A percentile compares a stretch with the other conserved stretches of the same genome.
phyloP scores from a whole-genome alignment of 768 basidiomycete species.

The Tulasnella calospora region DNA sequence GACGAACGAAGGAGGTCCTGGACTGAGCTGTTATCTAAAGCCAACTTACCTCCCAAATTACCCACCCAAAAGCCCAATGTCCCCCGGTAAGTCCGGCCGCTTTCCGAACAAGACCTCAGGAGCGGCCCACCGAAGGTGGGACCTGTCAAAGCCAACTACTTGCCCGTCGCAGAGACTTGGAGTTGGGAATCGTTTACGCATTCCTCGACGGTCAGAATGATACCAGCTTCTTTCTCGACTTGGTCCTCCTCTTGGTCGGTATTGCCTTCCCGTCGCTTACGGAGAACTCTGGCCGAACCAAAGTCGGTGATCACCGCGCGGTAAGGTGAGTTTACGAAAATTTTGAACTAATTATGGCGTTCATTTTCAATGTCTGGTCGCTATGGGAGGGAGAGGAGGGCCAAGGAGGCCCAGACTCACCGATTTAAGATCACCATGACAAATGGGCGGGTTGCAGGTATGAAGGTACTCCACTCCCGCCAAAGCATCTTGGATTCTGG shows the following conservation, averaged over 20 bases:
- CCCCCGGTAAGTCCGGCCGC: background rate
- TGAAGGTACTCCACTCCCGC: background rate
- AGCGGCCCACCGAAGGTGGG: background rate
- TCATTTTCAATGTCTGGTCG: background rate
- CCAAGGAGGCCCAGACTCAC: background rate
- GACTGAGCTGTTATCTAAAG: background rate
- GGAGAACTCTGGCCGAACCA: background rate
- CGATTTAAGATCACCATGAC: background rate
- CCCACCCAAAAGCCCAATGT: background rate
- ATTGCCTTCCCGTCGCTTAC: background rate
- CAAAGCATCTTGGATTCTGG: background rate
- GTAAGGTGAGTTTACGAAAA: background rate
- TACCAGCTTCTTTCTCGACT: background rate
- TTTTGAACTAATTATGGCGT: background rate
- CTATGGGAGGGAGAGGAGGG: background rate
- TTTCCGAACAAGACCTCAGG: background rate
- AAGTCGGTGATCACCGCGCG: background rate
- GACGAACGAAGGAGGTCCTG: background rate
- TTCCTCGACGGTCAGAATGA: background rate
- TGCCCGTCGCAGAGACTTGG: background rate
- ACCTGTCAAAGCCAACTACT: background rate
- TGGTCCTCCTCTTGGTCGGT: background rate
- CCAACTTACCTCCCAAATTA: background rate
- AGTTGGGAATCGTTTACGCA: background rate
- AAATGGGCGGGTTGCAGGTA: background rate